Evolutionary conservation across 768 basidiomycete species (phyloP), one percentile per base, ranked within the genome.

Genomic region (Mycena galopus): DNA sequence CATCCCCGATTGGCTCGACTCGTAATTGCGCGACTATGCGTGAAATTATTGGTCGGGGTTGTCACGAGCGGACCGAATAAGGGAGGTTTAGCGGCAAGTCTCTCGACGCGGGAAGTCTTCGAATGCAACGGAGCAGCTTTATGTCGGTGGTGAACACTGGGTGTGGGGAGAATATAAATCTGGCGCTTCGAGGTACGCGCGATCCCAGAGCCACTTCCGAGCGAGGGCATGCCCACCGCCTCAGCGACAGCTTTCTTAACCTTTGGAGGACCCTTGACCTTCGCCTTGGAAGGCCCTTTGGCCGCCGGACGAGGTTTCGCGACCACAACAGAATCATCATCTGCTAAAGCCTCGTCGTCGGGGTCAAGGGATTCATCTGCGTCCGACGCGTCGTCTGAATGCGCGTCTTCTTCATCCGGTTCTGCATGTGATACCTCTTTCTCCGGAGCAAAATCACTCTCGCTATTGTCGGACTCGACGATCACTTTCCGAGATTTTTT

Each of bases 121-220:
- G 85, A 82, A 77, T 88, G 89, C 6, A 94, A 81, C 0, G 93
- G 90, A 7, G 90, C 84, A 16, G 92, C 90, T 30, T 92, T 84
- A 77, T 95, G 94, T 58, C 94, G 87, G 78, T 95, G 94, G 70
- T 94, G 89, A 0, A 90, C 83, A 70, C 88, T 92, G 0, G 92
- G 92, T 16, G 88, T 88, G 0, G 92, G 92, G 16, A 92, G 83
- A 21, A 85, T 81, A 72, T 92, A 89, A 77, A 84, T 88, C 78
- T 91, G 87, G 21, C 88, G 84, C 73, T 85, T 86, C 1, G 84
- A 78, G 16, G 82, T 76, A 32, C 82, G 79, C 14, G 83, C 79
- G 5, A 85, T 75, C 30, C 82, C 81, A 0, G 84, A 77, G 8
- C 78, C 74, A 9, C 77, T 74, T n/a, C 73, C 69, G 10, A 74